Percentiles rank a stretch among this genome's conserved stretches.
These are phyloP conservation scores for Lachnellula subtilissima DNA, from an alignment of 2,329 filamentous ascomycete genomes.

Conservation along the genomic window DNA sequence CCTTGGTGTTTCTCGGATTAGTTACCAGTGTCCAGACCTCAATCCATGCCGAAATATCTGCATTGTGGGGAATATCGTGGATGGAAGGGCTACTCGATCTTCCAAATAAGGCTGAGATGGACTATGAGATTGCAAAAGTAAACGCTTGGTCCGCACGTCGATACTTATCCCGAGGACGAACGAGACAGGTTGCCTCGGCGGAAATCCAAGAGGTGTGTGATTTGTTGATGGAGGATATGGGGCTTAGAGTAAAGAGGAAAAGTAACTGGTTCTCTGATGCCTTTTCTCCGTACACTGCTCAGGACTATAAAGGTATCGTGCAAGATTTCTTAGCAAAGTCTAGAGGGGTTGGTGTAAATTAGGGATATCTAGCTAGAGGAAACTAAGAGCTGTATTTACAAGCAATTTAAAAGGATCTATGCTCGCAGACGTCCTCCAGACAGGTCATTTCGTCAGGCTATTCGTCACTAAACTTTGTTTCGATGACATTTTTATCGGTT, in stretches of 20 bases:
- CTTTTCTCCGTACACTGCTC: no score
- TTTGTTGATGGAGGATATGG: slow-evolving; percentile 9
- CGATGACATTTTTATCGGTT: no score
- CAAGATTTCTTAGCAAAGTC: no score
- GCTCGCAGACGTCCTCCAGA: no score
- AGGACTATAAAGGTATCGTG: no score
- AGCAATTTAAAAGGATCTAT: no score
- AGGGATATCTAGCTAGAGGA: no score
- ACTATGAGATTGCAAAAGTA: no score
- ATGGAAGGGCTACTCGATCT: slow-evolving; percentile 9
- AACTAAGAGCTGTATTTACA: no score
- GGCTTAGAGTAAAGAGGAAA: slow-evolving; percentile 4
- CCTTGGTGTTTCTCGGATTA: slow-evolving; percentile 10
- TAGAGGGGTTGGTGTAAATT: no score
- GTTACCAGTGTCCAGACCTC: slow-evolving; percentile 9
- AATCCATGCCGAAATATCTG: slow-evolving; percentile 10
- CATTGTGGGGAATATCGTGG: slow-evolving; percentile 11
- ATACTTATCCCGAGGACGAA: slow-evolving; percentile 5
- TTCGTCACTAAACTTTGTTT: no score
- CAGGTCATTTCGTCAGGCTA: no score
- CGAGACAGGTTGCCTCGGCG: slow-evolving; percentile 6
- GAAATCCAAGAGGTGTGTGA: slow-evolving; percentile 11
- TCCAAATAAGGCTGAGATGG: background rate
- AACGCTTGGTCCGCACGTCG: slow-evolving; percentile 8
- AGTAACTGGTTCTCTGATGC: background rate